These are phyloP conservation scores for Fragilaria radians DNA, from an alignment of 108 stramenopile genomes.

Conservation along the genomic window DNA sequence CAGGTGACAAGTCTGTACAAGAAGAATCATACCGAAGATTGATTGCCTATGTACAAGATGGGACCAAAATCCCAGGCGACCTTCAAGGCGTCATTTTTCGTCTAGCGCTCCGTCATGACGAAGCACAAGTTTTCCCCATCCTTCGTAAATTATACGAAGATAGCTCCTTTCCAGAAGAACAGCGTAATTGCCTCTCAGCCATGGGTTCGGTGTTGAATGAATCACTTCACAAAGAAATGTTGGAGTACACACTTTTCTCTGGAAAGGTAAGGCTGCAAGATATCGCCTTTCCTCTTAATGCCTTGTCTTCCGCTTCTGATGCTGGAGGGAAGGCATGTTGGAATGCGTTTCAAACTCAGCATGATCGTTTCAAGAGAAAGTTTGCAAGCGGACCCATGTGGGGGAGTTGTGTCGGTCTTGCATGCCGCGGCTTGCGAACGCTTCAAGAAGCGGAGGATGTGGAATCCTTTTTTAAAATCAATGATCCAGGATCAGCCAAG, in stretches of 20 bases:
- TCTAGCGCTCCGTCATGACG: conserved; percentile 4
- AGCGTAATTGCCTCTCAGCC: conserved; percentile 7
- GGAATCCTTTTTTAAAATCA: not conserved
- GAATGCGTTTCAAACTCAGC: conserved; percentile 7
- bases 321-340: conserved; percentile 9
- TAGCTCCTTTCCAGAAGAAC: conserved; percentile 3
- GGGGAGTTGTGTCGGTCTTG: conserved; percentile 5
- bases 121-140: conserved; percentile 5
- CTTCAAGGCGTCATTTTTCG: conserved; percentile 12
- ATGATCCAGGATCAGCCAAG: not conserved
- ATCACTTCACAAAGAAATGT: conserved; percentile 6
- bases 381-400: conserved; percentile 6
- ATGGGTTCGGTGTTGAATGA: conserved; percentile 8
- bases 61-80: conserved; percentile 6
- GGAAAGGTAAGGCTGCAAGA: conserved; percentile 13
- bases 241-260: conserved; percentile 14
- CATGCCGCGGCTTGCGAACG: conserved; percentile 5
- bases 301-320: not conserved
- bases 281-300: conserved; percentile 6
- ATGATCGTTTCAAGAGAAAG: not conserved
- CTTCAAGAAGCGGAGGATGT: conserved; percentile 1
- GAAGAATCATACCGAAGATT: conserved; percentile 2
- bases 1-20: not conserved
- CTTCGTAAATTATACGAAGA: conserved; percentile 3
- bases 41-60: not conserved